phyloP scores from a whole-genome alignment of 345 rosid genomes.

The Tarenaya hassleriana region DNA sequence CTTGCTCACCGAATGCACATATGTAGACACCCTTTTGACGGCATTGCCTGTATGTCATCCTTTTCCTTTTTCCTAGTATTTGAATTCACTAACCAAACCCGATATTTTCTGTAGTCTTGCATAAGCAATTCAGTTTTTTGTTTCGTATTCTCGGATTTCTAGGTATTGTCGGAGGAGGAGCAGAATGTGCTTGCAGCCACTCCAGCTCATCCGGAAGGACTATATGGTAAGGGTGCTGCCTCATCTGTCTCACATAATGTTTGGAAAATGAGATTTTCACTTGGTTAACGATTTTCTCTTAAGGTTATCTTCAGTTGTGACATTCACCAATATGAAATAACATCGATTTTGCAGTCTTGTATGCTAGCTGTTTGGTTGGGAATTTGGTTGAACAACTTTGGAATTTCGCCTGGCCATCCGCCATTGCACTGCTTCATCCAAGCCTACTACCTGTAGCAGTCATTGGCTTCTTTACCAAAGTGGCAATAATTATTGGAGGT shows the following conservation, averaged over 20 bases:
- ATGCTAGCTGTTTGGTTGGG: conserved; percentile 71
- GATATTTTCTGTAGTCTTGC: not conserved
- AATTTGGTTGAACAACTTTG: conserved; percentile 89
- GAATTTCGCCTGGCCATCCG: conserved; percentile 96
- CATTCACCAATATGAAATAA: not conserved
- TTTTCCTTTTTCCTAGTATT: not conserved
- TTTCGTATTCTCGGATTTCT: conserved; percentile 16
- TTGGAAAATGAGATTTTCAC: no score
- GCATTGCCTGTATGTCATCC: conserved; percentile 55
- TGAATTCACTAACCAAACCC: not conserved
- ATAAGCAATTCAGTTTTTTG: not conserved
- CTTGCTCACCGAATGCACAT: conserved; percentile 54
- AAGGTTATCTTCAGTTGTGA: not conserved
- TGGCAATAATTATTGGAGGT: conserved; percentile 68
- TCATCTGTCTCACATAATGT: not conserved
- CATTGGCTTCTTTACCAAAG: conserved; percentile 78
- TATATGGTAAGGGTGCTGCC: conserved; percentile 50
- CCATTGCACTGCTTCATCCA: conserved; percentile 85
- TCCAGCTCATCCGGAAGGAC: conserved; percentile 84
- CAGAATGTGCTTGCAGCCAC: conserved; percentile 86
- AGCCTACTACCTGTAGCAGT: conserved; percentile 95
- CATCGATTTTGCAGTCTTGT: conserved; percentile 31
- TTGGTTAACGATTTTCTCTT: no score
- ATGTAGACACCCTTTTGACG: conserved; percentile 62
- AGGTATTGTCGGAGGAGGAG: conserved; percentile 89